Conservation (phyloP, 257 asterid species). For the Nicotiana paniculata region DNA sequence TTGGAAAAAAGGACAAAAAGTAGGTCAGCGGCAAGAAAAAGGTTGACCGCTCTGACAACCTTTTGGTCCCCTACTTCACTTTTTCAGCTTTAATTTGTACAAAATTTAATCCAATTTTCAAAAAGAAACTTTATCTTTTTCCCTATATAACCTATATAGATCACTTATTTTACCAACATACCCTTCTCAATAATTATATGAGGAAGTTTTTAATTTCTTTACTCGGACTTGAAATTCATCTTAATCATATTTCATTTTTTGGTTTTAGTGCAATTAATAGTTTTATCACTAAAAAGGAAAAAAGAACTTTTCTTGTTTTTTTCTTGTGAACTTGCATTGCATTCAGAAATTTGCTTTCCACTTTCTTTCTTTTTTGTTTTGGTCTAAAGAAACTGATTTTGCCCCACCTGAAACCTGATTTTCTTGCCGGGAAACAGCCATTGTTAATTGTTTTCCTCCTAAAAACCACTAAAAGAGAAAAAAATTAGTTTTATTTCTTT, state of each 20-base stretch:
- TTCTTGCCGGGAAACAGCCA: background rate
- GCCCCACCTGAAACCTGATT: background rate
- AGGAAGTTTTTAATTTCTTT: constrained; percentile 16
- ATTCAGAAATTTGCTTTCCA: constrained; percentile 5
- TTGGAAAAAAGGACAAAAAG: constrained; percentile 36
- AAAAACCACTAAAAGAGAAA: background rate
- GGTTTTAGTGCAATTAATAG: constrained; percentile 27
- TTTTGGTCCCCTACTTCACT: constrained; percentile 39
- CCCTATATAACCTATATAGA: constrained; percentile 17
- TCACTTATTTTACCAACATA: constrained; percentile 1
- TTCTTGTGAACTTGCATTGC: constrained; percentile 6
- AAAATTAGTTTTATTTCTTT: background rate
- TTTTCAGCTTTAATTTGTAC: constrained; percentile 29
- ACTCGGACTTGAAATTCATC: constrained; percentile 38
- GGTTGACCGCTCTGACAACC: constrained; percentile 41
- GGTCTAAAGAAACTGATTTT: background rate
- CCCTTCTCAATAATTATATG: constrained; percentile 14
- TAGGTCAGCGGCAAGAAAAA: constrained; percentile 54
- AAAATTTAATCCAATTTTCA: constrained; percentile 21
- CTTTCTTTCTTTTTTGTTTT: constrained; percentile 8
- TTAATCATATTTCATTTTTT: constrained; percentile 45
- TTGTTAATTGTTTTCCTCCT: background rate
- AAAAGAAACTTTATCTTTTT: constrained; percentile 47
- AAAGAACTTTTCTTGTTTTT: background rate
- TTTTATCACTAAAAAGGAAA: background rate